Evolutionary conservation across 23 red algal species (phyloP).

Genomic region (Agarophyton chilense): DNA sequence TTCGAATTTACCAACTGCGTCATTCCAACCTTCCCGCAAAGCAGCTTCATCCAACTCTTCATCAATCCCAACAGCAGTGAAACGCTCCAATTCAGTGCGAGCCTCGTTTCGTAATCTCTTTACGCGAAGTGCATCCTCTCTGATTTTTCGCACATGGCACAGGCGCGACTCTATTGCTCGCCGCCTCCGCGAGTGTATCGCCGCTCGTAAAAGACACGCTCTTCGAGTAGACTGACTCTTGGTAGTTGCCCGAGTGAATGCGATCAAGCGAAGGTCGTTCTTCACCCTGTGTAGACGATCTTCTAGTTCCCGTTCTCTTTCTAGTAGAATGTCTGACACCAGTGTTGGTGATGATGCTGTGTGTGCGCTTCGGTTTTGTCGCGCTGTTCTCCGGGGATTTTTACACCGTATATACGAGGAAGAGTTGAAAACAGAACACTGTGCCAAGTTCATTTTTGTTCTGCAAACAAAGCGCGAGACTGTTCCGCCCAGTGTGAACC

Average conservation of each 20-base stretch:
- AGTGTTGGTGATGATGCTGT: not conserved
- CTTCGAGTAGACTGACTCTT: slow-evolving; percentile 17
- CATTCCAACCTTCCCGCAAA: slow-evolving; percentile 17
- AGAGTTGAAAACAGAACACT: not conserved
- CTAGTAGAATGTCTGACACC: not conserved
- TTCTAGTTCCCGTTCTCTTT: slow-evolving; percentile 1
- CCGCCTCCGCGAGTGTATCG: slow-evolving; percentile 13
- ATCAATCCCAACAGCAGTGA: not conserved
- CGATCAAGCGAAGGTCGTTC: slow-evolving; percentile 2
- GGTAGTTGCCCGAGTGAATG: slow-evolving; percentile 19
- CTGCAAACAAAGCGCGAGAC: not conserved
- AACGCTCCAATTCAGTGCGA: not conserved
- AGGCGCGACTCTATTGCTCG: slow-evolving; percentile 17
- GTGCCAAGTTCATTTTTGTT: not conserved
- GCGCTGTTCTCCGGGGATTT: not conserved
- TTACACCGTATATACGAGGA: not conserved
- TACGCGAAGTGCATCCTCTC: slow-evolving; percentile 12
- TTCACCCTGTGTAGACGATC: slow-evolving; percentile 35
- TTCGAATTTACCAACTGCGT: not conserved
- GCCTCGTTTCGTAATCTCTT: not conserved
- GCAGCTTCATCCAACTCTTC: slow-evolving; percentile 8
- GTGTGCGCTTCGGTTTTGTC: not conserved
- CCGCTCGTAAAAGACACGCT: slow-evolving; percentile 9
- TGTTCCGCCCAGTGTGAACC: not conserved
- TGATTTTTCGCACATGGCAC: not conserved